Percentiles rank a stretch among this genome's conserved stretches.
These are phyloP conservation scores for Ophiostoma perfectum DNA, from an alignment of 2,329 filamentous ascomycete species.

Conservation along the genomic window DNA sequence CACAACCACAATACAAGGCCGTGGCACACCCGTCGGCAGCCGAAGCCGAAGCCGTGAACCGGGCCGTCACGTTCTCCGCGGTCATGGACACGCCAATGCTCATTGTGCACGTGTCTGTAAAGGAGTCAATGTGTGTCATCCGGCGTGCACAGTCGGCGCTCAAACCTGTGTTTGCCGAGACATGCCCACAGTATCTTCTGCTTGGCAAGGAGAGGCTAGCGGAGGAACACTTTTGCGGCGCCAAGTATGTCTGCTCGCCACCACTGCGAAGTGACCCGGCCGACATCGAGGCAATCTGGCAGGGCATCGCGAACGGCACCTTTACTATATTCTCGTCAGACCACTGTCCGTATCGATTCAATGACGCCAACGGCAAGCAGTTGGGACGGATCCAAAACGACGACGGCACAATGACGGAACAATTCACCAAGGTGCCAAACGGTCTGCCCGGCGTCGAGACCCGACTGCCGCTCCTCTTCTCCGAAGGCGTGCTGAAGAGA, in stretches of 20 bases:
- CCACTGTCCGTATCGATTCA: slow-evolving; percentile 39
- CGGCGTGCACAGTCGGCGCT: slow-evolving; percentile 45
- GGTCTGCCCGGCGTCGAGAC: slow-evolving; percentile 54
- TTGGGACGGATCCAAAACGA: neutral
- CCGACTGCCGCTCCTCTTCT: slow-evolving; percentile 43
- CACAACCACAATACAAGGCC: slow-evolving; percentile 42
- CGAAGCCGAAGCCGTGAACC: slow-evolving; percentile 44
- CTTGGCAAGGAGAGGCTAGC: slow-evolving; percentile 38
- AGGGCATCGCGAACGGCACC: slow-evolving; percentile 46
- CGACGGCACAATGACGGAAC: slow-evolving; percentile 14
- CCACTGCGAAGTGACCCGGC: slow-evolving; percentile 40
- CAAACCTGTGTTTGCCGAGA: slow-evolving; percentile 51
- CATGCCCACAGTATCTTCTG: slow-evolving; percentile 53
- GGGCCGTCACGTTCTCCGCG: slow-evolving; percentile 45
- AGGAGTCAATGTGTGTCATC: slow-evolving; percentile 44
- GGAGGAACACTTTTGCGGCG: slow-evolving; percentile 34
- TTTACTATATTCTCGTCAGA: slow-evolving; percentile 49
- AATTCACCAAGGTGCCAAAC: slow-evolving; percentile 54
- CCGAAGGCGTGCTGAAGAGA: slow-evolving; percentile 29
- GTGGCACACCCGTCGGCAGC: slow-evolving; percentile 41
- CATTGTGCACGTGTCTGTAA: slow-evolving; percentile 47
- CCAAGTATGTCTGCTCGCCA: slow-evolving; percentile 50
- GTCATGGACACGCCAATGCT: slow-evolving; percentile 45
- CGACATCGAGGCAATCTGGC: slow-evolving; percentile 49
- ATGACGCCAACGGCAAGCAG: neutral